phyloP scores from a whole-genome alignment of 192 early-diverging fungal species.

The Chytriomyces hyalinus region DNA sequence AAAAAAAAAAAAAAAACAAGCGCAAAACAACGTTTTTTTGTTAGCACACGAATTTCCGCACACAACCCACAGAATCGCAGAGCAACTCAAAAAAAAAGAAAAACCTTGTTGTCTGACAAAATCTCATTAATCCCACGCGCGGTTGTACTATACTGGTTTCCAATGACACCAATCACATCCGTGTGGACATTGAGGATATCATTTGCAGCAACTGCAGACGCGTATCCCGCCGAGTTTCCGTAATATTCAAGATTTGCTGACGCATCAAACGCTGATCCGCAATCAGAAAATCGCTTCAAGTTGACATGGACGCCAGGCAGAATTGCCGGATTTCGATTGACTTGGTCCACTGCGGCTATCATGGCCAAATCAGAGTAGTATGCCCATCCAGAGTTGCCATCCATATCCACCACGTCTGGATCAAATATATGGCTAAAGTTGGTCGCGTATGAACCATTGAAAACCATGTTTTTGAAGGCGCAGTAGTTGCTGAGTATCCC shows the following conservation, averaged over 20 bases:
- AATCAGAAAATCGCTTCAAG: slow-evolving; percentile 26
- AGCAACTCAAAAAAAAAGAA: neutral
- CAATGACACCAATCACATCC: slow-evolving; percentile 24
- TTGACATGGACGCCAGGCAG: slow-evolving; percentile 3
- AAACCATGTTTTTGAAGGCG: neutral
- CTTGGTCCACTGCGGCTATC: neutral
- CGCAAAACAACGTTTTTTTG: too few relatives aligned
- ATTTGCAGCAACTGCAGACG: neutral
- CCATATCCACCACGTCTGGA: neutral
- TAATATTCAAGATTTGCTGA: neutral
- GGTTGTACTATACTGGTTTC: slow-evolving; percentile 12
- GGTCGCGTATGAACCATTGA: neutral
- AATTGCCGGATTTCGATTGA: neutral
- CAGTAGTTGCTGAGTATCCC: slow-evolving; percentile 24
- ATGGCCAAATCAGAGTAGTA: slow-evolving; percentile 12
- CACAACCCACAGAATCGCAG: neutral
- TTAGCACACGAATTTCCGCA: too few relatives aligned
- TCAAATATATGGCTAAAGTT: slow-evolving; percentile 5
- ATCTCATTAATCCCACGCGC: too few relatives aligned
- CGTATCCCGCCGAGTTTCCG: slow-evolving; percentile 17
- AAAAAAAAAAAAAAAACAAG: neutral
- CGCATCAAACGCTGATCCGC: neutral
- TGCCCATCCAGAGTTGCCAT: neutral
- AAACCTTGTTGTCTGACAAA: neutral
- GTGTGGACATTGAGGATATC: slow-evolving; percentile 7